Evolutionary conservation across 306 rosid species (phyloP).

Genomic region (Trifolium dubium): DNA sequence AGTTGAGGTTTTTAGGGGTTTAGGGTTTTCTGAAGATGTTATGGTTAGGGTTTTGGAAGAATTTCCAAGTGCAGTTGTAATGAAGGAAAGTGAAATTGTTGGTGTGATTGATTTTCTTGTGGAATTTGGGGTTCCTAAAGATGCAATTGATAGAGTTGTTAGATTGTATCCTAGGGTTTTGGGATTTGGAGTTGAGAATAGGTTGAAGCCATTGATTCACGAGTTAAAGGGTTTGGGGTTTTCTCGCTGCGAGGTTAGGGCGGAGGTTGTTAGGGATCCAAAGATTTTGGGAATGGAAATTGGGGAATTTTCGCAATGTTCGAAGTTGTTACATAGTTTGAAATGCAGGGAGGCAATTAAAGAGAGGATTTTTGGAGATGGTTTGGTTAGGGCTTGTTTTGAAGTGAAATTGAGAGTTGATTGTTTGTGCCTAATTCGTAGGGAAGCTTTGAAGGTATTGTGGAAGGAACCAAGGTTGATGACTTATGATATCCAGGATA

Average conservation of each 20-base stretch:
- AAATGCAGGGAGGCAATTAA: slow-evolving; percentile 66
- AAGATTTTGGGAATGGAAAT: slow-evolving; percentile 65
- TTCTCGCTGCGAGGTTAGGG: slow-evolving; percentile 50
- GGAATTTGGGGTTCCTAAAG: slow-evolving; percentile 51
- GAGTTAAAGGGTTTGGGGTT: slow-evolving; percentile 69
- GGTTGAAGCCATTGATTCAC: slow-evolving; percentile 60
- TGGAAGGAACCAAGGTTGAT: slow-evolving; percentile 88
- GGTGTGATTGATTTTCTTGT: slow-evolving; percentile 50
- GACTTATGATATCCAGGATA: slow-evolving; percentile 57
- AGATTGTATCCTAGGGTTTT: slow-evolving; percentile 59
- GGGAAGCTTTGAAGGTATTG: slow-evolving; percentile 72
- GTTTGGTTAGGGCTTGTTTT: slow-evolving; percentile 71
- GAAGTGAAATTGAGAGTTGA: slow-evolving; percentile 75
- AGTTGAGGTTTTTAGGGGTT: slow-evolving; percentile 49
- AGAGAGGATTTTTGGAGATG: slow-evolving; percentile 56
- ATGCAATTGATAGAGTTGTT: slow-evolving; percentile 53
- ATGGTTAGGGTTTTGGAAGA: slow-evolving; percentile 61
- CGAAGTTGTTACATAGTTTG: slow-evolving; percentile 61
- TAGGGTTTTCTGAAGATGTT: slow-evolving; percentile 53
- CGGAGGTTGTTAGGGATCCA: slow-evolving; percentile 66
- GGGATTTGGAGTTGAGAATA: slow-evolving; percentile 64
- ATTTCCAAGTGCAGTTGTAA: slow-evolving; percentile 52
- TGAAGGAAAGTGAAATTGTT: slow-evolving; percentile 46
- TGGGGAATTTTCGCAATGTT: slow-evolving; percentile 71
- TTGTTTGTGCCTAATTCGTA: slow-evolving; percentile 74